A percentile compares a stretch with the other conserved stretches of the same genome.
These are phyloP conservation scores for Fusarium succisae DNA, from an alignment of 2,329 filamentous ascomycete species.

Conservation along the genomic window DNA sequence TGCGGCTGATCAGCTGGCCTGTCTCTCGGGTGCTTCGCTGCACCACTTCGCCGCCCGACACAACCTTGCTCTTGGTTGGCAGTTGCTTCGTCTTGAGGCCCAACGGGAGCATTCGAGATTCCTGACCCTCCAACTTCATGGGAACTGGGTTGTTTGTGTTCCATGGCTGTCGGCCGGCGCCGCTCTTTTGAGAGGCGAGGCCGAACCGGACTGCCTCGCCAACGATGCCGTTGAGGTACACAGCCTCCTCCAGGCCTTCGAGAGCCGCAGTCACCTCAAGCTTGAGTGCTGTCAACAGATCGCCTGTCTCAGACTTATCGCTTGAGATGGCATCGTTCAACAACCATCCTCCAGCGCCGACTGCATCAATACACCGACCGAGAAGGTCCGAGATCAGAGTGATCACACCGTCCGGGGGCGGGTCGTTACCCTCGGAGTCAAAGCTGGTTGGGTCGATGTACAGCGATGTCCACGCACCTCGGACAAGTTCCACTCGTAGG, in stretches of 20 bases:
- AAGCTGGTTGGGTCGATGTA: constrained; percentile 70
- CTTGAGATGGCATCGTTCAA: constrained; percentile 66
- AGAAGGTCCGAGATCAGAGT: constrained; percentile 76
- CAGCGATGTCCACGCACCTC: constrained; percentile 78
- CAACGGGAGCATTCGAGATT: constrained; percentile 70
- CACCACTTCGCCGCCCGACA: constrained; percentile 75
- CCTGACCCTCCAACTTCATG: constrained; percentile 53
- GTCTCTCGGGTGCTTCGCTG: constrained; percentile 76
- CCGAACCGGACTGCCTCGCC: constrained; percentile 73
- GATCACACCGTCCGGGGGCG: constrained; percentile 73
- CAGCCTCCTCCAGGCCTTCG: constrained; percentile 75
- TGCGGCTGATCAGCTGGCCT: constrained; percentile 80
- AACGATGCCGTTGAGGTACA: constrained; percentile 70
- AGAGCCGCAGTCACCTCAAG: constrained; percentile 76
- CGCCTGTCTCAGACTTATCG: constrained; percentile 64
- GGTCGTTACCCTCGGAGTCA: constrained; percentile 52
- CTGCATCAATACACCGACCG: constrained; percentile 77
- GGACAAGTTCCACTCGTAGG: constrained; percentile 76
- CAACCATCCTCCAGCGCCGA: constrained; percentile 80
- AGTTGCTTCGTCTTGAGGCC: constrained; percentile 71
- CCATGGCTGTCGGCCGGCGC: constrained; percentile 41
- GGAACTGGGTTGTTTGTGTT: constrained; percentile 56
- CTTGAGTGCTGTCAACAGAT: constrained; percentile 72
- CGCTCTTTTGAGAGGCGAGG: constrained; percentile 50
- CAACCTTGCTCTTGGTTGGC: constrained; percentile 66